Evolutionary conservation across 306 rosid genomes (phyloP), one percentile per base, ranked within the genome.

Genomic region (Cicer judaicum): DNA sequence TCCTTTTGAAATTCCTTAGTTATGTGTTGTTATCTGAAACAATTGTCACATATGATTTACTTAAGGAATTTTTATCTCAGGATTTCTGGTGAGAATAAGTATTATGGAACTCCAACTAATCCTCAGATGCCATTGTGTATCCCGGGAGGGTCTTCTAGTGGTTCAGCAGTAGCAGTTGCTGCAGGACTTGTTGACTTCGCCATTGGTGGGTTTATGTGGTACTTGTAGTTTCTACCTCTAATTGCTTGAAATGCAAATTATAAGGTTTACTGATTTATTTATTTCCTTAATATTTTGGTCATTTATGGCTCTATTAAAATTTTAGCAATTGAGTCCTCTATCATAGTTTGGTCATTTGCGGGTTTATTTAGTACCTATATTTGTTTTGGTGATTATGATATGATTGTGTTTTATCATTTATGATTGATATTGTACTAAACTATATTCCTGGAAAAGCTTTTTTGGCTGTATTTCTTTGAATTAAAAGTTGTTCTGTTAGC

Each of bases 101-200:
- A 88, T 67, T 89, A 87, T 73, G 96, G 96, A 70, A 88, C 90
- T 39, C 96, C 93, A 9, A 73, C 63, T 18, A 91, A 91, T 84
- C 96, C 93, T 50, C 67, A 79, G 77, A 48, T 52, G 53, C 84
- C 90, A 1, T 78, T 74, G 0, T 81, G 86, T 63, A 78, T 91
- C 55, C 93, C 93, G 0, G 96, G 93, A 59, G 96, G 96, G 52
- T 88, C 96, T 44, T 85, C 89, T 60, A 79, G 92, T 70, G 93
- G 93, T 71, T 87, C 96, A 71, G 93, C 93, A 13, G 96, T 91
- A 71, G 91, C 96, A 55, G 96, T 88, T 82, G 91, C 92, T 14
- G 88, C 89, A 1, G 87, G 84, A 42, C 86, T 90, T 71, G 92
- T 83, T n/a, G 96, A 91, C 77, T 88, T 88, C 5, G 87, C 96